Evolutionary conservation across 164 flowering plant species (phyloP).

Genomic region (Liquidambar formosana): DNA sequence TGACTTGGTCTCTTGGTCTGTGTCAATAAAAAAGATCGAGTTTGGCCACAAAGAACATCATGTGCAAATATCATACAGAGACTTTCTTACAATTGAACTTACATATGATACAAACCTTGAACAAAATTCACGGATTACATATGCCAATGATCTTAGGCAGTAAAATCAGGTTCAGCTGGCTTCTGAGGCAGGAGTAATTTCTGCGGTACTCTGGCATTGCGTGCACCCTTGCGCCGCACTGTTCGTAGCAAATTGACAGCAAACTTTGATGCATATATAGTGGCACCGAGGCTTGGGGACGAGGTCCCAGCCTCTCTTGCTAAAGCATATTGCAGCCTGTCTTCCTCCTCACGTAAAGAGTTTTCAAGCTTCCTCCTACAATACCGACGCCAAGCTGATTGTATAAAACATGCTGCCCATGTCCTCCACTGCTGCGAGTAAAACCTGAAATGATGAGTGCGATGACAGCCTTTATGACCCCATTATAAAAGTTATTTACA

Average conservation of each 20-base stretch:
- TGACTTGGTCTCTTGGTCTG: no score
- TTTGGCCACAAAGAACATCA: no score
- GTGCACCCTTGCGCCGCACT: slow-evolving; percentile 14
- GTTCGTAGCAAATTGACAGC: slow-evolving; percentile 23
- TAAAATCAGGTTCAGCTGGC: slow-evolving; percentile 39
- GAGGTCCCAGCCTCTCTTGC: slow-evolving; percentile 10
- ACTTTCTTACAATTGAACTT: no score
- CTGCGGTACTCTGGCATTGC: slow-evolving; percentile 3
- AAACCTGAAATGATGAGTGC: slow-evolving; percentile 15
- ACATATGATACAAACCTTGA: no score
- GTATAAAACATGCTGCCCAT: slow-evolving; percentile 38
- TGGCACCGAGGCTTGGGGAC: slow-evolving; percentile 31
- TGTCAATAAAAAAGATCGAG: no score
- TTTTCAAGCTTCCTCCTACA: slow-evolving; percentile 21
- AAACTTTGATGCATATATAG: slow-evolving; percentile 35
- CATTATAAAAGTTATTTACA: not conserved
- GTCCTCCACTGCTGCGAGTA: slow-evolving; percentile 48
- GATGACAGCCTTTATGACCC: not conserved
- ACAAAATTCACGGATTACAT: not conserved
- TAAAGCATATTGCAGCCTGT: slow-evolving; percentile 19
- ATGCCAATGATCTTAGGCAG: slow-evolving; percentile 1
- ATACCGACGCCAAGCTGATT: slow-evolving; percentile 38
- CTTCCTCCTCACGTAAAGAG: slow-evolving; percentile 24
- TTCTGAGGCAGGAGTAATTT: slow-evolving; percentile 24
- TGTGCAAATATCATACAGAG: no score